A percentile compares a stretch with the other conserved stretches of the same genome.
Evolutionary conservation across 2,329 filamentous ascomycete species (phyloP).

Genomic region (Penicillium thymicola): DNA sequence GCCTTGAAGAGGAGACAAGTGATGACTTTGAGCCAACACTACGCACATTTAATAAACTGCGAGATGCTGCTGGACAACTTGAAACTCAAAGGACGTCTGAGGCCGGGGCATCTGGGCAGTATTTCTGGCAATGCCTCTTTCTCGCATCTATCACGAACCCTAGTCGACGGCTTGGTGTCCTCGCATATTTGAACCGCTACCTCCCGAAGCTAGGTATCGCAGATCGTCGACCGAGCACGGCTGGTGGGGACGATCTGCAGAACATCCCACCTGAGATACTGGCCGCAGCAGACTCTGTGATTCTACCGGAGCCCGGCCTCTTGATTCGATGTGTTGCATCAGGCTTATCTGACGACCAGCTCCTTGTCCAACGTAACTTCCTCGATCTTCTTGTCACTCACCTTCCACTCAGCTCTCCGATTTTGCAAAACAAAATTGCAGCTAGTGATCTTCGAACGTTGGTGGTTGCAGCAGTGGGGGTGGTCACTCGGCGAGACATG

Average conservation of each 20-base stretch:
- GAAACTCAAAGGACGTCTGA: constrained; percentile 52
- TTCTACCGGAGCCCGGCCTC: constrained; percentile 80
- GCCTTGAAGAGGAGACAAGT: constrained; percentile 90
- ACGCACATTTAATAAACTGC: constrained; percentile 73
- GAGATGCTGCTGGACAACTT: constrained; percentile 55
- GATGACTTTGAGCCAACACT: constrained; percentile 93
- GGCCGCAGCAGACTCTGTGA: constrained; percentile 47
- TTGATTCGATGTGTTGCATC: constrained; percentile 89
- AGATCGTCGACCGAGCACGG: constrained; percentile 31
- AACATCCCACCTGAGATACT: constrained; percentile 28
- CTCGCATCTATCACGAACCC: constrained; percentile 87
- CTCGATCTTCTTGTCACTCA: constrained; percentile 89
- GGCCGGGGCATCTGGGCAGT: constrained; percentile 65
- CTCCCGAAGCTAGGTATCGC: constrained; percentile 66
- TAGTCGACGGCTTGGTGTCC: constrained; percentile 75
- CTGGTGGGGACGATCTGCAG: constrained; percentile 28
- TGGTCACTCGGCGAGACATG: constrained; percentile 91
- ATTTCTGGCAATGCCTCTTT: constrained; percentile 99
- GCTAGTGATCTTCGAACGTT: constrained; percentile 75
- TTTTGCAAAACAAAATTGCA: constrained; percentile 73
- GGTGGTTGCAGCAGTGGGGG: constrained; percentile 76
- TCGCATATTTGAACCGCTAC: constrained; percentile 78
- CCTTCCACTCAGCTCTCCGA: constrained; percentile 75
- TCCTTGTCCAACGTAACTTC: constrained; percentile 90
- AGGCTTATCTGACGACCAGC: constrained; percentile 79